Evolutionary conservation across 257 asterid genomes (phyloP).

Genomic region (Buddleja alternifolia): DNA sequence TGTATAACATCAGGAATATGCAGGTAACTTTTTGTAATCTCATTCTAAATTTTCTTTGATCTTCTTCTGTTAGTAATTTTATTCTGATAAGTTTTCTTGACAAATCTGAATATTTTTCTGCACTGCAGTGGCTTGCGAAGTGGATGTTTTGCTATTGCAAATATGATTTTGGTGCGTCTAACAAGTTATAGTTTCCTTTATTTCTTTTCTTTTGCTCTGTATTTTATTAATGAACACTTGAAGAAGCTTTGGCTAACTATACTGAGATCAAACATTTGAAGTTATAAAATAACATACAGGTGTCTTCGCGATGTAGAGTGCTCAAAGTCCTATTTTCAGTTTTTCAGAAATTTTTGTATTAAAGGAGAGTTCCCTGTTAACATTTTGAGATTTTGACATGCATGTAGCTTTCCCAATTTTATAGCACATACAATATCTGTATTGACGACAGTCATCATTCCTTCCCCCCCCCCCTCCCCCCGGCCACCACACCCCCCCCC

Average conservation of each 20-base stretch:
- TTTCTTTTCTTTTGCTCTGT: not conserved
- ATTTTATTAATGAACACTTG: conserved; percentile 17
- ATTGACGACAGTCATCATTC: no score
- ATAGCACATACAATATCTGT: not conserved
- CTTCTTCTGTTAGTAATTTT: not conserved
- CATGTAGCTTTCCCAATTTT: not conserved
- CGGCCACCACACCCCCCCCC: not conserved
- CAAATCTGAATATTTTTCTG: conserved; percentile 27
- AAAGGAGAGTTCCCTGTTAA: conserved; percentile 7
- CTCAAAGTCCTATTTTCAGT: not conserved
- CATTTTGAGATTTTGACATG: not conserved
- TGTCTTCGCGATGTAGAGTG: not conserved
- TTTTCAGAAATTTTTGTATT: not conserved
- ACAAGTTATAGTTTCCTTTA: conserved; percentile 21
- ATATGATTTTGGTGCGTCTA: conserved; percentile 49
- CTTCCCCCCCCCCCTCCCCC: not conserved
- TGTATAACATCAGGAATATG: conserved; percentile 53
- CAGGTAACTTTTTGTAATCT: conserved; percentile 37
- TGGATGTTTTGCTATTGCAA: conserved; percentile 58
- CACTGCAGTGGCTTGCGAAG: conserved; percentile 60
- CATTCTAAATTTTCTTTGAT: conserved; percentile 5
- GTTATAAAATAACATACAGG: not conserved
- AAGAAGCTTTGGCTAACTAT: not conserved
- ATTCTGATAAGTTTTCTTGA: conserved; percentile 17
- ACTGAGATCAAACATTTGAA: not conserved